These are phyloP conservation scores for Ocimum tenuiflorum DNA, from an alignment of 257 asterid species.

Conservation along the genomic window DNA sequence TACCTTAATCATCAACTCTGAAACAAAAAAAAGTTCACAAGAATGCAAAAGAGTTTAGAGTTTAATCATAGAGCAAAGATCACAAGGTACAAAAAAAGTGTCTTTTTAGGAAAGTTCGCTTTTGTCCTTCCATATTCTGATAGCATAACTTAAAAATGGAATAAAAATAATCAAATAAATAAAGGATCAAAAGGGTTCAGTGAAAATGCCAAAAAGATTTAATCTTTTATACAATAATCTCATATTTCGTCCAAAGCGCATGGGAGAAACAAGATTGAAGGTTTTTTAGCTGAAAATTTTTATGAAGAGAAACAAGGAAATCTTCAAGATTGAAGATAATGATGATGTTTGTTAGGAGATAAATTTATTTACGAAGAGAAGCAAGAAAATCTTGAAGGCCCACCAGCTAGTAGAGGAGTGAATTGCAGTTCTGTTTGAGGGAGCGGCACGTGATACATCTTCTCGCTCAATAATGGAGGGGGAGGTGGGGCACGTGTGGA, in stretches of 20 bases:
- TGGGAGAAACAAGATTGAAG: no score
- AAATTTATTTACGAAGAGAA: no score
- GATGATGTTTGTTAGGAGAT: conserved; percentile 26
- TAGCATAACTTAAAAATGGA: conserved; percentile 15
- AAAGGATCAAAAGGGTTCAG: conserved; percentile 3
- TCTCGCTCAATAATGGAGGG: conserved; percentile 27
- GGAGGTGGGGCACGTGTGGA: conserved; percentile 33
- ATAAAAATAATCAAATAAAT: background rate
- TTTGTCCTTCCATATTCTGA: conserved; percentile 23
- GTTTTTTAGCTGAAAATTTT: conserved; percentile 6
- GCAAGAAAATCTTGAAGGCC: conserved; percentile 35
- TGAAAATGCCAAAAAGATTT: conserved; percentile 9
- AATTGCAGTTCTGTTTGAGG: conserved; percentile 22
- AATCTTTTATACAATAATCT: background rate
- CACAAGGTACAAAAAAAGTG: conserved; percentile 22
- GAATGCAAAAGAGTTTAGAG: conserved; percentile 6
- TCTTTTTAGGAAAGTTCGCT: background rate
- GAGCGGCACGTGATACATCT: conserved; percentile 25
- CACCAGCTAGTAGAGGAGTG: conserved; percentile 28
- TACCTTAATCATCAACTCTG: conserved; percentile 41
- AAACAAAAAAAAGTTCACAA: background rate
- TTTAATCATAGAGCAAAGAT: conserved; percentile 17
- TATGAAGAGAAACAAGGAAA: background rate
- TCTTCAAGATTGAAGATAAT: conserved; percentile 25
- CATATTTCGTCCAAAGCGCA: background rate